Evolutionary conservation across 768 basidiomycete species (phyloP), one percentile per base, ranked within the genome.

Genomic region (Tulasnella sp.): DNA sequence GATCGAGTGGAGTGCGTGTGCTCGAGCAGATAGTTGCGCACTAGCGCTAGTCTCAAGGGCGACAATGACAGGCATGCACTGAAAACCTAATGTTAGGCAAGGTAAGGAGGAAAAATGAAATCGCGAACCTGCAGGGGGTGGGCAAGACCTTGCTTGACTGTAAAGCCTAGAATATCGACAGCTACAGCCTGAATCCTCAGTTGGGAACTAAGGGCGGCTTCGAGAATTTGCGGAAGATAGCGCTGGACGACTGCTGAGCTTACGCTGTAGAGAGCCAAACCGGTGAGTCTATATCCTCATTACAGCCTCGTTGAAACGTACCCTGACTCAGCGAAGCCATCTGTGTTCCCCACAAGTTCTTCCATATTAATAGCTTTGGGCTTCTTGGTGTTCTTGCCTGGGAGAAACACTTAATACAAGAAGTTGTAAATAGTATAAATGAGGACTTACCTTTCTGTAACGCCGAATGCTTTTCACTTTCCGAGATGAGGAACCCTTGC

Each of bases 271-370:
- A 40, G 45, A 22, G 29, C 3, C 3, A 17, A 4, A 15, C 31
- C 14, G 31, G 1, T 45, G 34, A 70, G 45, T n/a, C 17, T 31
- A n/a, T 29, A n/a, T 74, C 4, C 40, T 38, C 1, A 2, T 34
- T 0, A 49, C 36, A 8, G 12, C 38, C 0, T 6, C 39, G 9
- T 22, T 22, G 14, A 25, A 38, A 78, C 89, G 80, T 83, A 98
- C 97, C 96, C 96, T 7, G 97, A 98, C 80, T 99, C 97, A 0
- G 97, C 95, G 82, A 99, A 97, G 0, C 92, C 94, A 80, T 95
- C 92, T 0, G 95, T 95, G 80, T 97, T 96, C 0, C 97, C 97
- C 3, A 99, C 92, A 11, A 99, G 86, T 80, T 97, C 94, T 0
- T 92, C 91, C 91, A 99, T 96, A 80, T 96, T 89, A 72, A 98